Evolutionary conservation across 768 basidiomycete species (phyloP), one percentile per base, ranked within the genome.

Genomic region (Auricularia auricula-judae): DNA sequence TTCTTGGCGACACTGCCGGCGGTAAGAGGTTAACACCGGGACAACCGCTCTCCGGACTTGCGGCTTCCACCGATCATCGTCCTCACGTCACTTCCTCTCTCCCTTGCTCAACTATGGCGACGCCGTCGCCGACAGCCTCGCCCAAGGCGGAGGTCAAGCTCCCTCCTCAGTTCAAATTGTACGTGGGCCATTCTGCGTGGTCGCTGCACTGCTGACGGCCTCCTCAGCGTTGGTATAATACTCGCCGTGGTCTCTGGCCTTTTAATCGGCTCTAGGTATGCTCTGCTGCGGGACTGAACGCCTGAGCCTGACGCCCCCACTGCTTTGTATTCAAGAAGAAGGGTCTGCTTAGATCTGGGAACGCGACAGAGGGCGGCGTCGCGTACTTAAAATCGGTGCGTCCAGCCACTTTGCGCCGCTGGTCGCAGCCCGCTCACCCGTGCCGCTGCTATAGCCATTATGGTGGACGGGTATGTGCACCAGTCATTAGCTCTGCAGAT

Each of bases 401-500:
- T 79, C 54, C 29, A n/a, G 47, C 14, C n/a, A 29, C 21, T 47
- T 58, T 62, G 43, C 62, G 14, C 21, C 59, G n/a, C 36, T 63
- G 59, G 43, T 66, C 23, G n/a, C 34, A 29, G 51, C 60, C 29
- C 12, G 53, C 68, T 29, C 2, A 29, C 1, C 29, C 29, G 29
- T 29, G 29, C 29, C 29, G 29, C 29, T 29, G 29, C 29, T 29
- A 29, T 29, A 91, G 89, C 75, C 82, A 70, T 71, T 96, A 82
- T 97, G 94, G 96, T 98, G 94, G 96, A 78, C 79, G 36, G 93
- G 94, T 68, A 95, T 96, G 94, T 88, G 72, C 61, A 88, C 91
- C 29, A 29, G 29, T 29, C 29, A 29, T 89, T 69, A 67, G 86
- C 81, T 21, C 39, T 18, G 11, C 34, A 23, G 10, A 10, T 23